Conservation (phyloP, 768 basidiomycete species). For the Infundibulicybe gibba region DNA sequence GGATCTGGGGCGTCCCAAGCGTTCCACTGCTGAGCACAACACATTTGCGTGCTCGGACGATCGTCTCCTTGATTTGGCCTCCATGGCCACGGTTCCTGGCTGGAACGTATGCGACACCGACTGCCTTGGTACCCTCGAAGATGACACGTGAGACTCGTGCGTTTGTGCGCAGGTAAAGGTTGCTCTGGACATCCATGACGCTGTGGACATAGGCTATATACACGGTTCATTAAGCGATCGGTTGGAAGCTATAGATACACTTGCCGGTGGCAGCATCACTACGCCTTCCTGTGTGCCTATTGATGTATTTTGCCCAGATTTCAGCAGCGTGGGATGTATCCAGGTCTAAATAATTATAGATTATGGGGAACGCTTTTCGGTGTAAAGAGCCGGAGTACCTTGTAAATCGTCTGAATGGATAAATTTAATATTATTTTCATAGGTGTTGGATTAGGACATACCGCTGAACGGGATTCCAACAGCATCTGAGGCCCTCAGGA, state of each 20-base stretch:
- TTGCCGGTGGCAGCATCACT: conserved; percentile 68
- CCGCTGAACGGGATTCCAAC: conserved; percentile 65
- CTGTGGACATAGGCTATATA: conserved; percentile 63
- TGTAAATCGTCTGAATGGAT: conserved; percentile 55
- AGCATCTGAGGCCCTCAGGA: conserved; percentile 58
- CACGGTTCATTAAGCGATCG: background rate
- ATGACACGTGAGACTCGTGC: conserved; percentile 66
- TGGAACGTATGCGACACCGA: conserved; percentile 69
- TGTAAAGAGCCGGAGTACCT: conserved; percentile 21
- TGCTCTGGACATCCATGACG: conserved; percentile 65
- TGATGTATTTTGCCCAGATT: conserved; percentile 78
- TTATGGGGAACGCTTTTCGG: background rate
- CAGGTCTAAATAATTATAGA: conserved; percentile 35
- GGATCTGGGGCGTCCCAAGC: conserved; percentile 68
- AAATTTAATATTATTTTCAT: background rate
- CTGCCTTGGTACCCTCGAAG: conserved; percentile 69
- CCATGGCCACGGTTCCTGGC: conserved; percentile 54
- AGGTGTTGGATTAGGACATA: conserved; percentile 24
- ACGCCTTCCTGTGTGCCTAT: conserved; percentile 66
- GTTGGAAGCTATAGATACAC: background rate
- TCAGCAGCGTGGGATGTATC: conserved; percentile 59
- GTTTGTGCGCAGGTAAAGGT: conserved; percentile 64
- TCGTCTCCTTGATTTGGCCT: conserved; percentile 53
- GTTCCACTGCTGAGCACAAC: conserved; percentile 67
- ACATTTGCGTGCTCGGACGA: conserved; percentile 62